phyloP scores from a whole-genome alignment of 2,329 filamentous ascomycete genomes.

The Ophiostoma novo-ulmi region DNA sequence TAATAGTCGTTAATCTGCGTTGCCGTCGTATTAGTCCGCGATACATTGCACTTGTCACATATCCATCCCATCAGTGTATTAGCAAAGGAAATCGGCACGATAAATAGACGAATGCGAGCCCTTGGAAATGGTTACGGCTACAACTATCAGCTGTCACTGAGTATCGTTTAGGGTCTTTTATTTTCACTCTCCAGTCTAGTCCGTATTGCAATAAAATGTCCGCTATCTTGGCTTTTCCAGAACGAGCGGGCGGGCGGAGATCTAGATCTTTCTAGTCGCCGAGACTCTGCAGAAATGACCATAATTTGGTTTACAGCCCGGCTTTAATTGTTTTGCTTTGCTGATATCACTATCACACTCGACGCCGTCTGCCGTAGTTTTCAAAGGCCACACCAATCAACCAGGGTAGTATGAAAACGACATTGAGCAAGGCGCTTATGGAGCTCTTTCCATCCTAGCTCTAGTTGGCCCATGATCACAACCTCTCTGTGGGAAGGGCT shows the following conservation, averaged over 20 bases:
- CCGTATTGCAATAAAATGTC: background rate
- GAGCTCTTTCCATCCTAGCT: conserved; percentile 1
- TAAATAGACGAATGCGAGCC: background rate
- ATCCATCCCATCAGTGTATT: background rate
- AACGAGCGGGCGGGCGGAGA: background rate
- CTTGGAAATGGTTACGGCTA: background rate
- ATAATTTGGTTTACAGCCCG: background rate
- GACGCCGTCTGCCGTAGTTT: background rate
- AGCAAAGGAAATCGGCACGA: conserved; percentile 1
- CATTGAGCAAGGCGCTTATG: background rate
- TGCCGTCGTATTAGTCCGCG: background rate
- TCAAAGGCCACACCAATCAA: background rate
- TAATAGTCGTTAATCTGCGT: background rate
- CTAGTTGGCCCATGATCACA: background rate
- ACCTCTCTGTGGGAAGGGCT: background rate
- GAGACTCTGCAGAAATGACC: background rate
- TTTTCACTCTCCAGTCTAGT: background rate
- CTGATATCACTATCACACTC: background rate
- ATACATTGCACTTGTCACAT: background rate
- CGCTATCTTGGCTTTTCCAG: background rate
- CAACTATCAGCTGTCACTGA: background rate
- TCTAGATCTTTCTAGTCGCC: background rate
- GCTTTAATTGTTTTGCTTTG: background rate
- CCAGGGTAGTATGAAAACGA: background rate
- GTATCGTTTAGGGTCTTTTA: background rate